A percentile compares a stretch with the other conserved stretches of the same genome.
phyloP scores from a whole-genome alignment of 163 green algal genomes.

The Volvox carteri region DNA sequence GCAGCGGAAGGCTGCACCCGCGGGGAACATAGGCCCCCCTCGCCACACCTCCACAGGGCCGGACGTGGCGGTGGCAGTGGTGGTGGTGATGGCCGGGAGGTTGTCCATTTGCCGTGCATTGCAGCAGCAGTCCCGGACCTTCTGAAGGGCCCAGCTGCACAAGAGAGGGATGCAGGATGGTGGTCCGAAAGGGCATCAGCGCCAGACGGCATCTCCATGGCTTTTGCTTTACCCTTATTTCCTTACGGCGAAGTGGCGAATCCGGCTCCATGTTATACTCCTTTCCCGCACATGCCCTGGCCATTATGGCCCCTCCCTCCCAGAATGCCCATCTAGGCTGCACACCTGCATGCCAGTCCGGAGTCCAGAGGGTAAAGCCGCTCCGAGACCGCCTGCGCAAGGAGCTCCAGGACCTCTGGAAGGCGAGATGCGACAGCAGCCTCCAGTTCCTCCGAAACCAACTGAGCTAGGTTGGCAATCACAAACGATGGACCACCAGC shows the following conservation, averaged over 20 bases:
- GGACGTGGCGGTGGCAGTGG: too few species aligned
- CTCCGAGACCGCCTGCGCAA: constrained; percentile 4
- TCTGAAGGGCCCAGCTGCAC: not conserved
- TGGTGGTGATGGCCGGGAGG: not conserved
- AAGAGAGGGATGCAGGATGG: not conserved
- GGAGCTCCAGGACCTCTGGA: not conserved
- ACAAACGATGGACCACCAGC: not conserved
- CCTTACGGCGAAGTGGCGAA: too few species aligned
- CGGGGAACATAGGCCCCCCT: not conserved
- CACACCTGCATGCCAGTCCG: constrained; percentile 31
- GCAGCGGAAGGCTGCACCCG: not conserved
- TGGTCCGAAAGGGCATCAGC: not conserved
- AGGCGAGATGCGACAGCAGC: not conserved
- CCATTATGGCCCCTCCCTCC: not conserved
- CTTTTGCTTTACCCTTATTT: not conserved
- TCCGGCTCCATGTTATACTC: too few species aligned
- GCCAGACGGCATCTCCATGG: not conserved
- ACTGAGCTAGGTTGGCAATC: not conserved
- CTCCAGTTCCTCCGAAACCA: not conserved
- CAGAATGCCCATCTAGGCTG: not conserved
- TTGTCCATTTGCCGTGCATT: too few species aligned
- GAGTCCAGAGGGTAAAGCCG: constrained; percentile 2
- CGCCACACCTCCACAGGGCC: not conserved
- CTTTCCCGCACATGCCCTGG: not conserved
- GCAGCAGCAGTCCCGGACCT: not conserved